Evolutionary conservation across 768 basidiomycete genomes (phyloP).

Genomic region (Lentinula boryana): DNA sequence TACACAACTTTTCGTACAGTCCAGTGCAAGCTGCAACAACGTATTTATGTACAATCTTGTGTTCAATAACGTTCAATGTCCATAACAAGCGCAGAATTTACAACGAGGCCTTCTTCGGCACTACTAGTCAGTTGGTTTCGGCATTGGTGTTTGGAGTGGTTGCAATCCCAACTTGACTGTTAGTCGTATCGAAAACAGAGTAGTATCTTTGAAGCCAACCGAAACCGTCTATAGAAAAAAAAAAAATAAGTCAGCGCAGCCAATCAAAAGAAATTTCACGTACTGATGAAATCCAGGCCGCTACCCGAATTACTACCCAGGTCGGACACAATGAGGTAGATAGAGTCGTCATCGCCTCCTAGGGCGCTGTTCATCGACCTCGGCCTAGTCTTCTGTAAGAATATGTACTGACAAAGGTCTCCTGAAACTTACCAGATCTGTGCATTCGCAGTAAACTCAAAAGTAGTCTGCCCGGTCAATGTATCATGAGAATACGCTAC

Average conservation of each 20-base stretch:
- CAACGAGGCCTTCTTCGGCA: not conserved
- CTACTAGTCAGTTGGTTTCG: slow-evolving; percentile 22
- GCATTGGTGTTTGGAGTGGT: slow-evolving; percentile 29
- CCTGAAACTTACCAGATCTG: slow-evolving; percentile 25
- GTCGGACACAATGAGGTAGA: slow-evolving; percentile 55
- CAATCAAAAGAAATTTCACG: not conserved
- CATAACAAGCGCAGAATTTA: not conserved
- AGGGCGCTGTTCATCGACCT: slow-evolving; percentile 49
- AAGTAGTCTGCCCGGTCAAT: slow-evolving; percentile 30
- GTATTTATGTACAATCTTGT: too few species aligned
- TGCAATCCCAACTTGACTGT: slow-evolving; percentile 31
- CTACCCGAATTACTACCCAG: slow-evolving; percentile 43
- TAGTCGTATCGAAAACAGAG: slow-evolving; percentile 41
- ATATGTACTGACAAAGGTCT: not conserved
- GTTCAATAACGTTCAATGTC: not conserved
- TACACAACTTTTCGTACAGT: too few species aligned
- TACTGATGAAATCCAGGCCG: slow-evolving; percentile 64
- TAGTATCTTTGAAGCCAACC: slow-evolving; percentile 60
- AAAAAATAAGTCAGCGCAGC: not conserved
- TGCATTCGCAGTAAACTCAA: slow-evolving; percentile 54
- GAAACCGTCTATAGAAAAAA: slow-evolving; percentile 39
- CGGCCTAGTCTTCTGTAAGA: slow-evolving; percentile 43
- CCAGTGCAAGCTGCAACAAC: too few species aligned
- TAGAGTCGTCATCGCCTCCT: slow-evolving; percentile 42
- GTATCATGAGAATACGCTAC: not conserved